Conservation (phyloP, 2,329 filamentous ascomycete genomes). For the Drechslera avenae region DNA sequence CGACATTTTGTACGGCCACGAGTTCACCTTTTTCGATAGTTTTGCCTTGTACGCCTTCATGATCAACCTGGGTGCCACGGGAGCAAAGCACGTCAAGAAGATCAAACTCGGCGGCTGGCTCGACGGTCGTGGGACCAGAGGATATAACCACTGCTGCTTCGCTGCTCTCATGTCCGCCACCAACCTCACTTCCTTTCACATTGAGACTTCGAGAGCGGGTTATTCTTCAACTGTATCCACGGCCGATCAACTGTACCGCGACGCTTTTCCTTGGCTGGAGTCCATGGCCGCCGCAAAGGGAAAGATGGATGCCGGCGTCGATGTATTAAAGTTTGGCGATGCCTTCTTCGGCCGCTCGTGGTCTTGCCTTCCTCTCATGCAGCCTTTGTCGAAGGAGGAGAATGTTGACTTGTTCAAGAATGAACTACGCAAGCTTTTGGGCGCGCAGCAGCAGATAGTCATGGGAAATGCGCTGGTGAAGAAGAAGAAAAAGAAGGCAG, state of each 20-base stretch:
- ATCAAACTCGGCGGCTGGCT: constrained; percentile 36
- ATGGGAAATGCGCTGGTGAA: constrained; percentile 1
- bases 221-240: constrained; percentile 5
- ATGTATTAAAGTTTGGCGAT: constrained; percentile 24
- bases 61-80: constrained; percentile 35
- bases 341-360: neutral
- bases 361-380: no score
- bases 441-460: constrained; percentile 24
- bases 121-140: constrained; percentile 29
- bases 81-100: constrained; percentile 29
- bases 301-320: constrained; percentile 36
- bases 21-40: constrained; percentile 35
- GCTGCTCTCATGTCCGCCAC: constrained; percentile 35
- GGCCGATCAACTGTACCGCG: constrained; percentile 43
- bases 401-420: constrained; percentile 18
- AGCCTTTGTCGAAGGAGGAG: neutral
- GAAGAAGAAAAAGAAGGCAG: neutral
- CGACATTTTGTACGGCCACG: constrained; percentile 38
- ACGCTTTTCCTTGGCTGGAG: constrained; percentile 47
- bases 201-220: constrained; percentile 23
- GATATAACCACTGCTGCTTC: constrained; percentile 44
- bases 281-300: constrained; percentile 35
- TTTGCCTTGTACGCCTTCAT: constrained; percentile 41
- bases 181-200: constrained; percentile 34
- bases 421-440: constrained; percentile 27